Base-by-base conservation (phyloP, 2,329 filamentous ascomycete species). In the Gaeumannomyces sp. region DNA sequence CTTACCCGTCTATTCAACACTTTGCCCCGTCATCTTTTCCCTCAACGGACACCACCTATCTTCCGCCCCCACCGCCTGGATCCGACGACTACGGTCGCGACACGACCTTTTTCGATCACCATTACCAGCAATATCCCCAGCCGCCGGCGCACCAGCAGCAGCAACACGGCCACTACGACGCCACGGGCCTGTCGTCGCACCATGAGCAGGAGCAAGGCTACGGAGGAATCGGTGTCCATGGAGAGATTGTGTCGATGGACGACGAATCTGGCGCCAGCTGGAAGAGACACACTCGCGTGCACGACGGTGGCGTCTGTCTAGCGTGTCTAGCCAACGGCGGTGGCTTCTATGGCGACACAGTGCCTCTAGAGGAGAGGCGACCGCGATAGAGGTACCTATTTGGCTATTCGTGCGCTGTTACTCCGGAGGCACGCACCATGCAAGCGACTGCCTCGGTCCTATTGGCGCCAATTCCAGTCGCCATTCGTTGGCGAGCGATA, bases 211-310 rank as follows among this genome's bases (percentile, higher is more conserved):
- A 63, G 13, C 25, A 31, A 11, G 45, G 53, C 19, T 16, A 31
- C 22, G 45, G 56, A 19, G 76, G 78, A 65, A 75, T 81, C 50
- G 76, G 79, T 62, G 75, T 83, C 5, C 76, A 81, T 60, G 83
- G 81, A 33, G 81, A 85, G 69, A 80, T 83, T 64, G 76, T 84
- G 57, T 81, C 80, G 11, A 75, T 80, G 16, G 73, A 80, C 65
- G 79, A 76, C 65, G 74, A 77, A 16, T 82, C 45, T 25, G 8
- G 81, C 5, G 76, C 78, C 25, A 79, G 79, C 58, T 87, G 83
- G 84, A 82, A 78, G 69, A 79, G 83, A 53, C 84, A 87, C 71
- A 87, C 84, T 22, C 79, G 83, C 31, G 84, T 86, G 31, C 86
- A 85, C 67, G 83, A 83, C 33, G 84, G 84, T 66, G 83, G 84